These are phyloP conservation scores for Alternaria arborescens DNA, from an alignment of 2,329 filamentous ascomycete genomes.

Conservation along the genomic window DNA sequence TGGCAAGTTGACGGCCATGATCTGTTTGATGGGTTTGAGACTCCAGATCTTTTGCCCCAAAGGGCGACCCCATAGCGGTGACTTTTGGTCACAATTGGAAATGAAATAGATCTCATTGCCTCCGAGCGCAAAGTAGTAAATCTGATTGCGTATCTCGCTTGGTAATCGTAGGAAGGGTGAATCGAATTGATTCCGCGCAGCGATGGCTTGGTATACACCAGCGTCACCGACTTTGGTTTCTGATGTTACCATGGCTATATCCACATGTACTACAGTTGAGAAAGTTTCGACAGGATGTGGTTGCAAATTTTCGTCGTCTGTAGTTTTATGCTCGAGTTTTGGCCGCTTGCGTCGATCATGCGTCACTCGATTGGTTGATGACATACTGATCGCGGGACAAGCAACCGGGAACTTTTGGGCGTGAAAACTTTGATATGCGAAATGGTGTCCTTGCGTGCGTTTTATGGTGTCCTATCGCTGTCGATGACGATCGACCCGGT, in stretches of 20 bases:
- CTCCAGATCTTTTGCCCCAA: background rate
- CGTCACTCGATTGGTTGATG: no score
- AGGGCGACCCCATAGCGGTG: background rate
- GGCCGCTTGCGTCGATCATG: no score
- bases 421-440: no score
- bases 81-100: background rate
- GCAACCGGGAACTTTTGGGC: no score
- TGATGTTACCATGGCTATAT: background rate
- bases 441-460: no score
- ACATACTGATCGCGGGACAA: no score
- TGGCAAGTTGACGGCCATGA: background rate
- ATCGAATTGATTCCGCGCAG: background rate
- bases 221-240: background rate
- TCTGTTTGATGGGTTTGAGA: background rate
- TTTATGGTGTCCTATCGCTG: rapidly evolving
- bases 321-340: no score
- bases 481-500: no score
- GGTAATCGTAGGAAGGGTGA: background rate
- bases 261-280: no score
- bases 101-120: background rate
- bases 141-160: background rate
- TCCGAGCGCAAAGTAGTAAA: background rate
- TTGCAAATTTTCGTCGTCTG: no score
- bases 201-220: rapidly evolving
- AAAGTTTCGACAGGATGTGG: no score